Evolutionary conservation across 768 basidiomycete genomes (phyloP).

Genomic region (Rhodotorula babjevae): DNA sequence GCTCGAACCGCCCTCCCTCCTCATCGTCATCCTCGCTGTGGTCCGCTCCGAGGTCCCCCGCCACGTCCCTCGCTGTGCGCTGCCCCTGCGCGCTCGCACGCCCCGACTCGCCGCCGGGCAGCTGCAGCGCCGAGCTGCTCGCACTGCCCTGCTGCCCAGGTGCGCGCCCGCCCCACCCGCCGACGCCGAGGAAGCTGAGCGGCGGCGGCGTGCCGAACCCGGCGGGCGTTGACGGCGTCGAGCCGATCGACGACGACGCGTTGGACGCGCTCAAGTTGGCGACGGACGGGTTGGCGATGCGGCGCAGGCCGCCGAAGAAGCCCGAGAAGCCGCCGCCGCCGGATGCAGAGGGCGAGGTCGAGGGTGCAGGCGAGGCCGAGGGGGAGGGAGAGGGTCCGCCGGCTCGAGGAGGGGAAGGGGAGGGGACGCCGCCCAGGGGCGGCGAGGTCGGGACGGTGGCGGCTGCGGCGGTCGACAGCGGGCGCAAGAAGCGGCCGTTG

Average conservation of each 20-base stretch:
- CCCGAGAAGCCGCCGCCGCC: neutral
- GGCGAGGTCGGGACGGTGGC: conserved; percentile 2
- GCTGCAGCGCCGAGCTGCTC: neutral
- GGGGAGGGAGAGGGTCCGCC: neutral
- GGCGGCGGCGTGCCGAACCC: neutral
- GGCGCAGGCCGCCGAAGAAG: conserved; percentile 8
- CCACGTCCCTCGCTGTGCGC: neutral
- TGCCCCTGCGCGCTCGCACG: neutral
- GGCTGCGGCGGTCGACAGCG: conserved; percentile 2
- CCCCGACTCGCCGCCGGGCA: neutral
- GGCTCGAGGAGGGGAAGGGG: neutral
- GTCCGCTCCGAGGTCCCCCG: neutral
- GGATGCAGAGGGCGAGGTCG: neutral
- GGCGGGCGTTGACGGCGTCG: neutral
- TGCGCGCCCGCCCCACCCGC: neutral
- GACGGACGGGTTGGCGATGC: neutral
- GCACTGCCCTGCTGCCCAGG: neutral
- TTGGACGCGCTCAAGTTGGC: neutral
- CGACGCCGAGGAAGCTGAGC: conserved; percentile 1
- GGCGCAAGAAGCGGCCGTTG: neutral
- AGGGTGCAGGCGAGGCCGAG: neutral
- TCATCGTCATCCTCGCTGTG: neutral
- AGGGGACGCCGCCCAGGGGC: neutral
- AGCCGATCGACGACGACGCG: neutral
- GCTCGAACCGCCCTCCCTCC: neutral